A percentile compares a stretch with the other conserved stretches of the same genome.
phyloP scores from a whole-genome alignment of 345 rosid species.

The Gossypium ekmanianum region DNA sequence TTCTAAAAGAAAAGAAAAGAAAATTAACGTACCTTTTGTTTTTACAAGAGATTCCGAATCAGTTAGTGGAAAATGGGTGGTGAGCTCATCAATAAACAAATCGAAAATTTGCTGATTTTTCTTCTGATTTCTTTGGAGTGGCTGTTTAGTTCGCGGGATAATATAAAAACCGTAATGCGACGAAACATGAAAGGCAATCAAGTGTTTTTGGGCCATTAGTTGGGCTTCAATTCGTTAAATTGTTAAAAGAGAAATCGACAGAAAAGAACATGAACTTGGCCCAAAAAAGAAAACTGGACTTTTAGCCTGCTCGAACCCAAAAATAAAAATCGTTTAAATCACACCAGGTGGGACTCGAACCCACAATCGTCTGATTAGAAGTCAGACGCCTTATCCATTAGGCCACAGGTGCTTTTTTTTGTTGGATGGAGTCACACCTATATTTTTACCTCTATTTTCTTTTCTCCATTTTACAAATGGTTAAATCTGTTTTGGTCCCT shows the following conservation, averaged over 20 bases:
- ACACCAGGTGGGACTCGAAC: neutral
- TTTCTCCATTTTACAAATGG: too few relatives aligned
- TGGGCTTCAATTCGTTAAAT: neutral
- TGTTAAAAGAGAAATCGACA: too few relatives aligned
- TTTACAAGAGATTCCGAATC: neutral
- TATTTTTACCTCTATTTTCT: accelerated
- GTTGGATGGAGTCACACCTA: accelerated
- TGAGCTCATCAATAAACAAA: neutral
- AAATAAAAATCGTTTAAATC: accelerated
- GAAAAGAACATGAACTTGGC: too few relatives aligned
- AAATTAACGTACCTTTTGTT: neutral
- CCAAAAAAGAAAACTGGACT: too few relatives aligned
- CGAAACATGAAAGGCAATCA: neutral
- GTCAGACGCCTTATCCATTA: conserved; percentile 8
- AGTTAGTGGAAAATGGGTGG: neutral
- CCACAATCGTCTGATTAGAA: conserved; percentile 3
- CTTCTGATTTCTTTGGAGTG: neutral
- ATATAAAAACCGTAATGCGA: neutral
- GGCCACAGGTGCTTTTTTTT: neutral
- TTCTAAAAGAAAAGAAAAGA: neutral
- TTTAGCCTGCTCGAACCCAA: too few relatives aligned
- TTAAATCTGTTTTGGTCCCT: too few relatives aligned
- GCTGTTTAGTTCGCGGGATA: conserved; percentile 10
- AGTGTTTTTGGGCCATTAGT: neutral
- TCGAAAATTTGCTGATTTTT: neutral